phyloP scores from a whole-genome alignment of 2,329 filamentous ascomycete genomes.

The Cryphonectria naterciae region DNA sequence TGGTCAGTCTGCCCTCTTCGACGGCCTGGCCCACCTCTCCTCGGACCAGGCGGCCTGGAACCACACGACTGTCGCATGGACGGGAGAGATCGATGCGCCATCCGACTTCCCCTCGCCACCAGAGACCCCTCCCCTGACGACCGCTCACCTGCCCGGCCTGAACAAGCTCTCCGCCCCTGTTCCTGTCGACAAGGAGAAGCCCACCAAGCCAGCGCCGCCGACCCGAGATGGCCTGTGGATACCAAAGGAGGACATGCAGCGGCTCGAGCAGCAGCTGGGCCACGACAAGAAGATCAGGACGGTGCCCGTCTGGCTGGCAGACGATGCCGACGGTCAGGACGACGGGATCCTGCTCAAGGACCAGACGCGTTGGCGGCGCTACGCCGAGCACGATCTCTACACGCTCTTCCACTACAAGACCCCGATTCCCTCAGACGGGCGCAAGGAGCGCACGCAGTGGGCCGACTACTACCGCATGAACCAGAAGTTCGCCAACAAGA shows the following conservation, averaged over 20 bases:
- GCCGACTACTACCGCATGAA: constrained; percentile 93
- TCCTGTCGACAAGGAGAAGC: constrained; percentile 66
- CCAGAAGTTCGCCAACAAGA: constrained; percentile 86
- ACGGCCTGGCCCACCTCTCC: constrained; percentile 85
- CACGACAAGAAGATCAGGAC: constrained; percentile 77
- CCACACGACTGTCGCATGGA: constrained; percentile 93
- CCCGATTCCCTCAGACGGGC: constrained; percentile 85
- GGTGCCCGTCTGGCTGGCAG: constrained; percentile 85
- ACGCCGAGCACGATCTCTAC: constrained; percentile 90
- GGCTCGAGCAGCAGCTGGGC: constrained; percentile 74
- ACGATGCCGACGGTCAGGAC: constrained; percentile 69
- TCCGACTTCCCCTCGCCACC: constrained; percentile 50
- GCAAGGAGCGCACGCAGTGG: constrained; percentile 82
- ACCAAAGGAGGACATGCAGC: constrained; percentile 68
- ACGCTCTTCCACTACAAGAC: constrained; percentile 96
- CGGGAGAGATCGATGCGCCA: constrained; percentile 75
- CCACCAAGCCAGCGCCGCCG: constrained; percentile 56
- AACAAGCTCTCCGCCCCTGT: constrained; percentile 81
- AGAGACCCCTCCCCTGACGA: constrained; percentile 52
- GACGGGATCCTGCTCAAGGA: constrained; percentile 78
- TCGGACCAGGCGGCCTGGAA: constrained; percentile 86
- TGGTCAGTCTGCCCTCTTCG: constrained; percentile 89
- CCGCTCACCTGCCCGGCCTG: constrained; percentile 57
- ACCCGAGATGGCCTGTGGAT: constrained; percentile 72
- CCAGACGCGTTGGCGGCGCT: constrained; percentile 84